These are phyloP conservation scores for Vanilla planifolia DNA, from an alignment of 106 monocot species.

Conservation along the genomic window DNA sequence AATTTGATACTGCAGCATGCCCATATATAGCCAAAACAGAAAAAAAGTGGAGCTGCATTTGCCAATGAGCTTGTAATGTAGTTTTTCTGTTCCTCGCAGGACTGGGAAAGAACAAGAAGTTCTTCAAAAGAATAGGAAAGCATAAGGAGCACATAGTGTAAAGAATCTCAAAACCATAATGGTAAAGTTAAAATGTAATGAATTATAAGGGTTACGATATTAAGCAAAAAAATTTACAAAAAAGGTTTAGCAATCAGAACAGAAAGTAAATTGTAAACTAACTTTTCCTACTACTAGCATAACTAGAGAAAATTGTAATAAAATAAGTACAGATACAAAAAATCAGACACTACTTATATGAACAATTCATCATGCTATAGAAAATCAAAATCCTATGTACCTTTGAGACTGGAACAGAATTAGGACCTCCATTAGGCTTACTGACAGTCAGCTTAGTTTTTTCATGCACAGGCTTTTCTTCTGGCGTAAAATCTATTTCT, in stretches of 20 bases:
- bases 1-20: not conserved
- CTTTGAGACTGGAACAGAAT: not conserved
- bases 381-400: not conserved
- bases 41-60: too few species aligned
- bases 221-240: not conserved
- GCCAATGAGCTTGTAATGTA: not conserved
- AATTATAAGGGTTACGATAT: not conserved
- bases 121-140: not conserved
- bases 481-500: slow-evolving; percentile 12
- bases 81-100: not conserved
- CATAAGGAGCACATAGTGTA: too few species aligned
- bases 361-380: not conserved
- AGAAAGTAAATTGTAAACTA: too few species aligned
- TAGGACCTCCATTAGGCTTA: not conserved
- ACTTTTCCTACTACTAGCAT: too few species aligned
- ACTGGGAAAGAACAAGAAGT: not conserved
- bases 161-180: too few species aligned
- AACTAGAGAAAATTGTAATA: not conserved
- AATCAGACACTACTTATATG: not conserved
- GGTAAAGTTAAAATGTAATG: too few species aligned
- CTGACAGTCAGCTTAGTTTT: slow-evolving; percentile 3
- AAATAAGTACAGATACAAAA: not conserved
- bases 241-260: not conserved
- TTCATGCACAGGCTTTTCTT: not conserved
- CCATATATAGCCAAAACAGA: too few species aligned